Evolutionary conservation across 352 stramenopile species (phyloP).

Genomic region (Phytophthora pistaciae): DNA sequence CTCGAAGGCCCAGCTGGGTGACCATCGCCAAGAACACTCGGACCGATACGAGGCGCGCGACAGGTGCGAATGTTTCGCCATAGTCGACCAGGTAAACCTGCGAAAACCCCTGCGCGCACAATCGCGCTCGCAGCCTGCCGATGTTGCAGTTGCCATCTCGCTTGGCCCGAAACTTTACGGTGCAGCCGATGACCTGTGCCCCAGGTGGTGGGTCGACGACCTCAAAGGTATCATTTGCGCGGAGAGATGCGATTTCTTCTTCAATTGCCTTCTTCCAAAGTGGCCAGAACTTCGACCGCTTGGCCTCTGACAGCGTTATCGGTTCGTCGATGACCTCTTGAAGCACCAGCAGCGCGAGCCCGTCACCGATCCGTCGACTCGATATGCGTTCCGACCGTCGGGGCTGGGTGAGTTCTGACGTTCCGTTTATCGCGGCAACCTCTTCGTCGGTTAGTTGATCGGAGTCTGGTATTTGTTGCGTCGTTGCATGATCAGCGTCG

Average conservation of each 20-base stretch:
- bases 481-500: no score
- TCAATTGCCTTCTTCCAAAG: not conserved
- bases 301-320: not conserved
- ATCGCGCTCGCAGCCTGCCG: constrained; percentile 1
- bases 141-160: constrained; percentile 7
- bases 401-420: not conserved
- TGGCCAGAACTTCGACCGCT: not conserved
- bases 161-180: not conserved
- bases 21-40: constrained; percentile 4
- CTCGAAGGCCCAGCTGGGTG: not conserved
- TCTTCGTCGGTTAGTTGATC: no score
- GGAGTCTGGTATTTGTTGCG: no score
- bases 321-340: constrained; percentile 2
- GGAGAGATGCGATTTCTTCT: constrained; percentile 1
- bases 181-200: not conserved
- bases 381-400: not conserved
- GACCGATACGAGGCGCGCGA: constrained; percentile 4
- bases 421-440: no score
- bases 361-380: not conserved
- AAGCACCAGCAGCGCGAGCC: not conserved
- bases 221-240: not conserved
- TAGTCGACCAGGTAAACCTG: constrained; percentile 11
- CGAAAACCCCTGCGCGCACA: constrained; percentile 1
- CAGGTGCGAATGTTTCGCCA: constrained; percentile 8
- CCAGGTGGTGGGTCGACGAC: not conserved